phyloP scores from a whole-genome alignment of 2,329 filamentous ascomycete genomes.

The Aaosphaeria pasadenensis region DNA sequence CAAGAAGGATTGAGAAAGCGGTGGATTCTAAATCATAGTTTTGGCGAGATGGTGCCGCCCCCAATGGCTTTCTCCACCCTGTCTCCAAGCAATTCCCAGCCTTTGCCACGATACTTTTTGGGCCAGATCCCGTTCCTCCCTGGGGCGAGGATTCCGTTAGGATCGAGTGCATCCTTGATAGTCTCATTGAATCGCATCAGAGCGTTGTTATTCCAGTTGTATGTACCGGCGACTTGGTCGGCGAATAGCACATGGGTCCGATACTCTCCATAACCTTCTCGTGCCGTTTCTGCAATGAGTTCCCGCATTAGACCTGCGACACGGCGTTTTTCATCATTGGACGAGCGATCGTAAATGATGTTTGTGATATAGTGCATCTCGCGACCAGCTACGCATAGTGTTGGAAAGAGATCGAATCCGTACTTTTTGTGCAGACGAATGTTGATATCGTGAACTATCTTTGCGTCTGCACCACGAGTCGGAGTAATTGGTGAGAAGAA shows the following conservation, averaged over 20 bases:
- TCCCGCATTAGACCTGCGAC: conserved; percentile 35
- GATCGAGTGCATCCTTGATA: conserved; percentile 48
- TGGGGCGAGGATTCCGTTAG: conserved; percentile 47
- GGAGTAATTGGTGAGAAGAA: conserved; percentile 54
- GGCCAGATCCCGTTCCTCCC: conserved; percentile 50
- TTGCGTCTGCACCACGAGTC: conserved; percentile 47
- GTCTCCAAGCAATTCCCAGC: conserved; percentile 11
- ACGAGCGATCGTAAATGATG: conserved; percentile 50
- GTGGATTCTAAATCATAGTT: not conserved
- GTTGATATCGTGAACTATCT: conserved; percentile 15
- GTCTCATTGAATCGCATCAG: conserved; percentile 44
- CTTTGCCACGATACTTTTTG: conserved; percentile 13
- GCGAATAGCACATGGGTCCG: conserved; percentile 46
- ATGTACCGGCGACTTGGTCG: conserved; percentile 47
- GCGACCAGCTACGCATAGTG: conserved; percentile 50
- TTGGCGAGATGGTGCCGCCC: conserved; percentile 12
- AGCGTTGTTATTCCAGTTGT: conserved; percentile 42
- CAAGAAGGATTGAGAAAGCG: no score
- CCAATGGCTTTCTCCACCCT: conserved; percentile 11
- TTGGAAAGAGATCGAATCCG: conserved; percentile 52
- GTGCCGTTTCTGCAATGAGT: conserved; percentile 41
- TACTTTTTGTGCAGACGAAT: conserved; percentile 15
- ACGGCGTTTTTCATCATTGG: conserved; percentile 37
- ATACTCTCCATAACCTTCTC: conserved; percentile 46
- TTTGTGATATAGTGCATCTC: conserved; percentile 58